Base-by-base conservation (phyloP, 75 land plant species). In the Azolla pinnata region DNA sequence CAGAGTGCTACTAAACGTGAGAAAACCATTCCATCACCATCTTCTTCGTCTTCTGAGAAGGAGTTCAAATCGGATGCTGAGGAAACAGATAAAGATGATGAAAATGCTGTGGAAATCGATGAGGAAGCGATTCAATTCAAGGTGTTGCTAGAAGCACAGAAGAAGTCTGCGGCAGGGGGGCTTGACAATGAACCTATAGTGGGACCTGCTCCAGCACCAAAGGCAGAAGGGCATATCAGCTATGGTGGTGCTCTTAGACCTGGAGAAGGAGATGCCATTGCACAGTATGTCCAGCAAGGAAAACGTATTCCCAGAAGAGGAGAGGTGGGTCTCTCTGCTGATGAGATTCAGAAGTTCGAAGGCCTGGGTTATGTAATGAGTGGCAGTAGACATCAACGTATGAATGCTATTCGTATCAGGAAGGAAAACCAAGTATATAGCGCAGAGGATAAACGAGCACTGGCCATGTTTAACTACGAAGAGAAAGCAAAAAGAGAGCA, bases 251-350 rank as follows among this genome's bases (percentile, higher is more conserved):
- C 98, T 0, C 74, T 93, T 55, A 67, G 98, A 70, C 98, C 98
- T 9, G 98, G 98, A 61, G 98, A 93, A 67, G 98, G 98, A 62
- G 98, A 93, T 64, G 98, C 98, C 24, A 93, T 93, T 67, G 96
- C 98, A 2, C 98, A 93, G 85, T 93, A 85, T 67, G 98, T 93
- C 17, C 98, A 88, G 70, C 98, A 93, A 67, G 98, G 98, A 20
- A 93, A 93, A 67, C 98, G 98, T 79, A 93, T 93, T 47, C 98
- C 98, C 9, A 76, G 98, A 31, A 79, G 98, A 81, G 98, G 98
- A 81, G 98, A 93, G 59, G 98, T 93, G 44, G 98, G 98, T 44
- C 80, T 93, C 29, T 85, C 98, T 20, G 98, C 98, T 10, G 98
- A 93, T 4, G 96, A 93, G 75, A 93, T 93, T 64, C 78, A 74